Evolutionary conservation across 192 early-diverging fungal species (phyloP), one percentile per base, ranked within the genome.

Genomic region (Backusella luteola): DNA sequence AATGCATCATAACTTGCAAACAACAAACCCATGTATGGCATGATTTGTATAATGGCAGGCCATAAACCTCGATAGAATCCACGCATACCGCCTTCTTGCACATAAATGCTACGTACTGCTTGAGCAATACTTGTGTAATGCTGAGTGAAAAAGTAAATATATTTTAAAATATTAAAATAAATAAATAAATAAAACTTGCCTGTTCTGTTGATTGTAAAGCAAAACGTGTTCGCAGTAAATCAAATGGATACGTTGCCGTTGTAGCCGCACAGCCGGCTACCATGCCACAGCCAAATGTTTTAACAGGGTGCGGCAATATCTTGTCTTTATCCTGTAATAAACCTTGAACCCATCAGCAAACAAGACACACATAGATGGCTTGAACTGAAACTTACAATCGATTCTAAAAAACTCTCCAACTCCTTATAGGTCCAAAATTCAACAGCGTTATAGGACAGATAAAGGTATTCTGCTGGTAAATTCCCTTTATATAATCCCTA

Each of bases 21-120:
- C 79, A 96, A 89, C 14, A 97, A 84, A 17, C 96, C 96, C 95
- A 97, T 97, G 71, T 97, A 96, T 17, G 98, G 98, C 81, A 96
- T 92, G 35, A 99, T 96, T 83, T 96, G 95, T 15, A 94, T 80
- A 32, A 94, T 81, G 3, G 95, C 88, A 6, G 97, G 93, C 73
- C 90, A 81, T 56, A 97, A 80, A 1, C 97, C 97, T 49, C 91
- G 85, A 80, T 98, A 99, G 66, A 97, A 97, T 29, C 96, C 97
- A 6, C 73, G 70, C 3, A 94, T 26, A n/a, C 46, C 46, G 0
- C 97, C 97, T 56, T 99, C 96, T 23, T 89, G 83, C 3, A 53
- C 29, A 44, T 82, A 74, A 73, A 99, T 97, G 67, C 88, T 80
- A 6, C 72, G 39, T 0, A 96, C 76, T 12, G 95, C 94, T 14